A percentile compares a stretch with the other conserved stretches of the same genome.
Conservation (phyloP, 495 filamentous ascomycete genomes). For the Xanthoparmelia taractica region DNA sequence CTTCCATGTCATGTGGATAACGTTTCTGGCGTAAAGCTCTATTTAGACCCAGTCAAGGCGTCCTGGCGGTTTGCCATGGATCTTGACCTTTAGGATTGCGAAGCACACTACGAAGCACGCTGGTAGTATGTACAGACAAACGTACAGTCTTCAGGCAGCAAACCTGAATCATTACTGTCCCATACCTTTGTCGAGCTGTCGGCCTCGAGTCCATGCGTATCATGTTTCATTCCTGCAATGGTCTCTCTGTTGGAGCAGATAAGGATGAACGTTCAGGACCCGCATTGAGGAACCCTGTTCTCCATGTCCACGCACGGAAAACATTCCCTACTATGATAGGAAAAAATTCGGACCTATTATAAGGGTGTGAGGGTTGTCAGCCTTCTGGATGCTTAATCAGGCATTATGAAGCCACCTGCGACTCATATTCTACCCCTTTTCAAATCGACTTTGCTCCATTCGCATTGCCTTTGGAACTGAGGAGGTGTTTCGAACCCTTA, state of each 20-base stretch:
- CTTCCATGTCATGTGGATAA: constrained; percentile 25
- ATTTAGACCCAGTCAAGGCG: constrained; percentile 63
- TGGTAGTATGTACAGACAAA: constrained; percentile 45
- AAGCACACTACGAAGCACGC: constrained; percentile 43
- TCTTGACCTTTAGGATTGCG: constrained; percentile 41
- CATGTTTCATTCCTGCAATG: constrained; percentile 95
- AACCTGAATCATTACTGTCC: constrained; percentile 32
- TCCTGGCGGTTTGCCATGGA: constrained; percentile 75
- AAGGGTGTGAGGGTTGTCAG: constrained; percentile 79
- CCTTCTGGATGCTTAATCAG: constrained; percentile 71
- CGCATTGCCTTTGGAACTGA: not conserved
- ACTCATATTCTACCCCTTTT: too few relatives aligned
- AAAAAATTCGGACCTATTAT: constrained; percentile 93
- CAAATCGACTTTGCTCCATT: not conserved
- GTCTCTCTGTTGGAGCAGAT: constrained; percentile 88
- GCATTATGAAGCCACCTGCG: constrained; percentile 69
- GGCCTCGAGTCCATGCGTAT: constrained; percentile 79
- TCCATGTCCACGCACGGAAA: constrained; percentile 56
- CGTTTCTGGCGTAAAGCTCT: constrained; percentile 55
- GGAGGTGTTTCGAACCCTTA: not conserved
- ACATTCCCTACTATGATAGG: constrained; percentile 96
- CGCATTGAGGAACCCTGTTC: constrained; percentile 84
- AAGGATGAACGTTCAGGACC: constrained; percentile 76
- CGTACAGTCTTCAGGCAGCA: constrained; percentile 34
- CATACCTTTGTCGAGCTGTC: constrained; percentile 70